Percentiles rank a stretch among this genome's conserved stretches.
Evolutionary conservation across 176 grass and related monocot species (phyloP).

Genomic region (Stipa capillata): DNA sequence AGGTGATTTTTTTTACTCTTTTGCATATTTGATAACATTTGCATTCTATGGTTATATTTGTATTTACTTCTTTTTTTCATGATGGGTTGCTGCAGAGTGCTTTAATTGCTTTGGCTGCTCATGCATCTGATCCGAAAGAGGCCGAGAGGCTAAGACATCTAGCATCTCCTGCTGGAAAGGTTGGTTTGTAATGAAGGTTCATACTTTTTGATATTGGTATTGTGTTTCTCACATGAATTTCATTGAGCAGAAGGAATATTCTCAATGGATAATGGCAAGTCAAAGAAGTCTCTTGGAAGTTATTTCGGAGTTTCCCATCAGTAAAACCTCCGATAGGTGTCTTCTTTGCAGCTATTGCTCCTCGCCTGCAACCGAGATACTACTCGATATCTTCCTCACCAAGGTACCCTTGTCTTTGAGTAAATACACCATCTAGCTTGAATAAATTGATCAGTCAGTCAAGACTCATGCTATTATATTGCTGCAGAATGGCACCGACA

Average conservation of each 20-base stretch:
- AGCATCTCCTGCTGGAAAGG: slow-evolving; percentile 94
- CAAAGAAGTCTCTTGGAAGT: slow-evolving; percentile 95
- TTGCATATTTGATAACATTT: not conserved
- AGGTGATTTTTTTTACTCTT: slow-evolving; percentile 41
- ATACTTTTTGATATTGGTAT: not conserved
- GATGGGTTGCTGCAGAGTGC: slow-evolving; percentile 49
- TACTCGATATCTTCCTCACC: slow-evolving; percentile 96
- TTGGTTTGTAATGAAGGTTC: slow-evolving; percentile 23
- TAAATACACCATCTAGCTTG: not conserved
- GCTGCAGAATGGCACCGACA: slow-evolving; percentile 61
- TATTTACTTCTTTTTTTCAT: not conserved
- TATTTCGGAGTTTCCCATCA: slow-evolving; percentile 71
- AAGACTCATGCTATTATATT: slow-evolving; percentile 22
- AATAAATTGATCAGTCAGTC: not conserved
- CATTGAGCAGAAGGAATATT: slow-evolving; percentile 76
- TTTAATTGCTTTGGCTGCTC: slow-evolving; percentile 67
- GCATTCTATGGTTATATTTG: not conserved
- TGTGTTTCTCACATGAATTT: slow-evolving; percentile 12
- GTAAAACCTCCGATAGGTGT: slow-evolving; percentile 69
- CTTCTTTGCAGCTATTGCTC: slow-evolving; percentile 80
- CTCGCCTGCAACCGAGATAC: slow-evolving; percentile 84
- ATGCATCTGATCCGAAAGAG: slow-evolving; percentile 74
- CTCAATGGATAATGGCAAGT: slow-evolving; percentile 70
- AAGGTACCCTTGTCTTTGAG: slow-evolving; percentile 38
- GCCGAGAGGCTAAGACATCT: slow-evolving; percentile 68